phyloP scores from a whole-genome alignment of 2,329 filamentous ascomycete species.

The Knoxdaviesia proteae region DNA sequence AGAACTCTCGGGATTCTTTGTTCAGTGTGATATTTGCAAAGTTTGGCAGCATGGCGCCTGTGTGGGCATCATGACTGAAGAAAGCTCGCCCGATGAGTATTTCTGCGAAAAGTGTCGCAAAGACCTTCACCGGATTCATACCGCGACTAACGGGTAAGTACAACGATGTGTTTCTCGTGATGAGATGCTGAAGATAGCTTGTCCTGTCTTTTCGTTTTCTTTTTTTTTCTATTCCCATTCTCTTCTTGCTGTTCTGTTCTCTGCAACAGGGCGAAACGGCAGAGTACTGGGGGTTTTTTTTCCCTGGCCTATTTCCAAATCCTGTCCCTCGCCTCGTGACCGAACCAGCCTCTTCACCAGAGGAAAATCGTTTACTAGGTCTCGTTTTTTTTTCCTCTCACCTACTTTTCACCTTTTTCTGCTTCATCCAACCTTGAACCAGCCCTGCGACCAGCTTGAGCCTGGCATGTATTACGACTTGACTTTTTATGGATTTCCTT shows the following conservation, averaged over 20 bases:
- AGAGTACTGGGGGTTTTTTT: too few relatives aligned
- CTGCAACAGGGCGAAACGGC: too few relatives aligned
- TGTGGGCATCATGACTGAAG: slow-evolving; percentile 89
- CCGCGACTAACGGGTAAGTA: slow-evolving; percentile 67
- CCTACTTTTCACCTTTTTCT: neutral
- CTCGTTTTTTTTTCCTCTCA: neutral
- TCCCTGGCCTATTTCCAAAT: neutral
- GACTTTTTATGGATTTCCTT: too few relatives aligned
- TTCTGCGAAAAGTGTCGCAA: slow-evolving; percentile 91
- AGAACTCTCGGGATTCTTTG: slow-evolving; percentile 84
- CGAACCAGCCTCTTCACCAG: neutral
- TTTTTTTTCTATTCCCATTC: neutral
- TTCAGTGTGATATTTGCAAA: slow-evolving; percentile 93
- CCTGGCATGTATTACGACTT: too few relatives aligned
- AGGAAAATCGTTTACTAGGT: too few relatives aligned
- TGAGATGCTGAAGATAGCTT: slow-evolving; percentile 3
- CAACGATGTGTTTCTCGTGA: too few relatives aligned
- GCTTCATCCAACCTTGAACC: too few relatives aligned
- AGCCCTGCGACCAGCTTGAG: too few relatives aligned
- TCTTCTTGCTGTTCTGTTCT: too few relatives aligned
- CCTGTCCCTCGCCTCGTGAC: neutral
- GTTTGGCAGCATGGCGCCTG: slow-evolving; percentile 98
- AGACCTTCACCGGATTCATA: slow-evolving; percentile 70
- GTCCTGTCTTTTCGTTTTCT: slow-evolving; percentile 4
- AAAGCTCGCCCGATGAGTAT: slow-evolving; percentile 85